Evolutionary conservation across 345 rosid genomes (phyloP).

Genomic region (Brassica rapa): DNA sequence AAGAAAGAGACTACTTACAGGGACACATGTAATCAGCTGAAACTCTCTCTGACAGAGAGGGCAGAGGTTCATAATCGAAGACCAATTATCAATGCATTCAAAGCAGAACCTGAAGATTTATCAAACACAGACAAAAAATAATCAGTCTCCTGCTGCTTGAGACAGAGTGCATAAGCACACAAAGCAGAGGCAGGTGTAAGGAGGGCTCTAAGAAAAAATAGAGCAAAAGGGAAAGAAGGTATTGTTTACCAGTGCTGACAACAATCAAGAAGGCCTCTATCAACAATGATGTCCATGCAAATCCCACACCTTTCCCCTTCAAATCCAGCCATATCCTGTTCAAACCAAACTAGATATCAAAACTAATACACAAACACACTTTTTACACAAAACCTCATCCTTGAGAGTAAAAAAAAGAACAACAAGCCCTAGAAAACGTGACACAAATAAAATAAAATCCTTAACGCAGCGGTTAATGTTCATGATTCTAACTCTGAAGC

Average conservation of each 20-base stretch:
- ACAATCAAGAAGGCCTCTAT: conserved; percentile 95
- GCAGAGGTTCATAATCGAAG: conserved; percentile 93
- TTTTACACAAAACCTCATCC: too few relatives aligned
- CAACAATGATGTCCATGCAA: conserved; percentile 94
- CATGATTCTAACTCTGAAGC: conserved; percentile 17
- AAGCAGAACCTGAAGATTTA: conserved; percentile 81
- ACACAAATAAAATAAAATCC: background rate
- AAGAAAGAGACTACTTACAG: conserved; percentile 57
- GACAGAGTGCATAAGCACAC: background rate
- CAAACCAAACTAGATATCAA: background rate
- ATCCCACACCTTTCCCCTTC: conserved; percentile 96
- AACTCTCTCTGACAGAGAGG: conserved; percentile 98
- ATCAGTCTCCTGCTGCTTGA: background rate
- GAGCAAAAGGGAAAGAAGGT: background rate
- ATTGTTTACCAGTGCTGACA: conserved; percentile 85
- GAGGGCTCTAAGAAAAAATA: background rate
- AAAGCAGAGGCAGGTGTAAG: background rate
- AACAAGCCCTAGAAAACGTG: conserved; percentile 6
- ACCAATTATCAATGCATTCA: conserved; percentile 98
- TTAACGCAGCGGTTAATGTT: background rate
- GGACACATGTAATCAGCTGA: conserved; percentile 93
- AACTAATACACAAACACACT: too few relatives aligned
- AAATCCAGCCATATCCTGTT: conserved; percentile 57
- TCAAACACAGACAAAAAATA: conserved; percentile 30
- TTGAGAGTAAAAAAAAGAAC: too few relatives aligned